Conservation (phyloP, 768 basidiomycete species). For the Lactarius tabidus region DNA sequence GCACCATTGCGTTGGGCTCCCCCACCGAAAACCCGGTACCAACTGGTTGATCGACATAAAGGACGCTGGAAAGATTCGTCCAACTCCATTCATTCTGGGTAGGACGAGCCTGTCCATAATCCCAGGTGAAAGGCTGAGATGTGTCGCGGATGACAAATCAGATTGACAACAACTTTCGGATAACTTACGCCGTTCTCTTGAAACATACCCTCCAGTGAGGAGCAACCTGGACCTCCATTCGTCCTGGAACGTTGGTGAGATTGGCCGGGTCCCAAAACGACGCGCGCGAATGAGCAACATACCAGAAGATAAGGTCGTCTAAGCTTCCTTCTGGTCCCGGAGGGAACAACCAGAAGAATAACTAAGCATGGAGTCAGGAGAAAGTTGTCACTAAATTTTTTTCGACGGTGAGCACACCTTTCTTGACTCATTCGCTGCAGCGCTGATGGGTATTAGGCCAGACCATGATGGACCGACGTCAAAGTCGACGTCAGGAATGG, state of each 20-base stretch:
- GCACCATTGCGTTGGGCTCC: constrained; percentile 48
- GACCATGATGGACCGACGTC: constrained; percentile 76
- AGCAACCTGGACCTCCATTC: constrained; percentile 80
- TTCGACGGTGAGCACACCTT: constrained; percentile 42
- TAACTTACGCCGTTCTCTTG: constrained; percentile 71
- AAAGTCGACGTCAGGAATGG: constrained; percentile 64
- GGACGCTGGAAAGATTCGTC: constrained; percentile 72
- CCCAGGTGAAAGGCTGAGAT: constrained; percentile 62
- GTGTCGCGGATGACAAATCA: neutral
- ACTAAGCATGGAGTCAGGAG: constrained; percentile 35
- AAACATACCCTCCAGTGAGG: constrained; percentile 64
- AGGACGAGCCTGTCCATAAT: constrained; percentile 57
- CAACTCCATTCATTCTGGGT: constrained; percentile 66
- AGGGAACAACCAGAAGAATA: constrained; percentile 86
- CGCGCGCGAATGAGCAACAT: constrained; percentile 26
- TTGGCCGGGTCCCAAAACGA: neutral
- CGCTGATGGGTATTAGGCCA: constrained; percentile 68
- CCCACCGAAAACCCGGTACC: constrained; percentile 79
- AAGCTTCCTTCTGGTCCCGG: constrained; percentile 67
- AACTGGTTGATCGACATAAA: constrained; percentile 77
- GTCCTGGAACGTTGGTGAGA: constrained; percentile 43
- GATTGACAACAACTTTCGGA: constrained; percentile 15
- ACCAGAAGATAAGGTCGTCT: constrained; percentile 78
- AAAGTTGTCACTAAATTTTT: neutral
- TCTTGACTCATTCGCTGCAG: constrained; percentile 55